Conservation (phyloP, 148 eudicot genomes). For the Hydrangea macrophylla region DNA sequence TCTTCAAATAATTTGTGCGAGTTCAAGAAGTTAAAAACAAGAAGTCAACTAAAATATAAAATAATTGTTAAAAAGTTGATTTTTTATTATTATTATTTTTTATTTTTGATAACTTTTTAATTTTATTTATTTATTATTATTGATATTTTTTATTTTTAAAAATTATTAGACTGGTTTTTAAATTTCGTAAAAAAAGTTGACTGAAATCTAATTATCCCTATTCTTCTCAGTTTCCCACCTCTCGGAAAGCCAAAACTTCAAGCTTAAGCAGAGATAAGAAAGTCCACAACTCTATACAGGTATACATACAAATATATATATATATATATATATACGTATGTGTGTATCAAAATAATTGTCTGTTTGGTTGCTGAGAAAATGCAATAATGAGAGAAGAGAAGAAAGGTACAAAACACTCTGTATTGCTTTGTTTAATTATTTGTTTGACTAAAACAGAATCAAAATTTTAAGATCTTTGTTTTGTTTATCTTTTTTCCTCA, state of each 20-base stretch:
- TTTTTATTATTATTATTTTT: no score
- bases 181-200: no score
- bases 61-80: no score
- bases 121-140: no score
- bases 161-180: no score
- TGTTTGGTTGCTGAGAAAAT: slow-evolving; percentile 8
- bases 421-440: neutral
- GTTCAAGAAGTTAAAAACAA: no score
- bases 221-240: neutral
- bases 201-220: no score
- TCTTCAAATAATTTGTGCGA: no score
- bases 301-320: neutral
- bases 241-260: neutral
- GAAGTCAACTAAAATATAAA: no score
- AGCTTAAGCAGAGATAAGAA: neutral
- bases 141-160: no score
- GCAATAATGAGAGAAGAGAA: neutral
- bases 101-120: no score
- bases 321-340: neutral
- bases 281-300: neutral
- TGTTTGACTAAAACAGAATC: neutral
- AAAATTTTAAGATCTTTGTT: neutral
- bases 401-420: neutral
- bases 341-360: neutral
- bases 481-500: neutral